Conservation (phyloP, 345 rosid species). For the Citrus medica region DNA sequence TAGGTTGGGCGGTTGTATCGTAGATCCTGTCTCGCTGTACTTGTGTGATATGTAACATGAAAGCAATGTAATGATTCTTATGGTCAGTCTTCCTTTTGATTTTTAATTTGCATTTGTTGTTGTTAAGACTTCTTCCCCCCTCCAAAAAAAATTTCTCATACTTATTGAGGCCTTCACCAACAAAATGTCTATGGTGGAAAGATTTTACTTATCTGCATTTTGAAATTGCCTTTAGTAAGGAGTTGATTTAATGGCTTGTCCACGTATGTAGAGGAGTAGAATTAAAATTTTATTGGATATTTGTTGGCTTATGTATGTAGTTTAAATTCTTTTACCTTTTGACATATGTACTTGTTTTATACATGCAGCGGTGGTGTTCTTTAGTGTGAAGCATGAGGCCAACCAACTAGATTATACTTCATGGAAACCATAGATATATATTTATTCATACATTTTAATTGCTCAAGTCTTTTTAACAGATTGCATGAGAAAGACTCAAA, state of each 20-base stretch:
- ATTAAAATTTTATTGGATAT: not conserved
- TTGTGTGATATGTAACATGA: slow-evolving; percentile 30
- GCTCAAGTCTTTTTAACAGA: slow-evolving; percentile 33
- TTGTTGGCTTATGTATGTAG: not conserved
- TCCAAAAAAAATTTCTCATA: too few relatives aligned
- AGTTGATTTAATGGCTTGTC: not conserved
- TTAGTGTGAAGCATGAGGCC: not conserved
- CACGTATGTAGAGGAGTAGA: not conserved
- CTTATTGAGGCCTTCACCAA: too few relatives aligned
- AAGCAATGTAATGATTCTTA: not conserved
- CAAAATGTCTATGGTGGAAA: too few relatives aligned
- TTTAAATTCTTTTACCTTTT: not conserved
- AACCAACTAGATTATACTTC: not conserved
- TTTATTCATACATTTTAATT: not conserved
- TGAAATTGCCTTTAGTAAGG: not conserved
- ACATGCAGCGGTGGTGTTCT: not conserved
- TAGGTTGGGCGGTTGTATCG: slow-evolving; percentile 1
- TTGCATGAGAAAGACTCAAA: slow-evolving; percentile 95
- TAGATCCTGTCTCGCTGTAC: slow-evolving; percentile 9
- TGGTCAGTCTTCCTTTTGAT: not conserved
- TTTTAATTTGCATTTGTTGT: not conserved
- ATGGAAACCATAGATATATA: not conserved
- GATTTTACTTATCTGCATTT: too few relatives aligned
- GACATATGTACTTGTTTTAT: not conserved
- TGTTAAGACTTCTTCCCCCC: too few relatives aligned